phyloP scores from a whole-genome alignment of 2,329 filamentous ascomycete genomes.

The Sphaerulina populicola region DNA sequence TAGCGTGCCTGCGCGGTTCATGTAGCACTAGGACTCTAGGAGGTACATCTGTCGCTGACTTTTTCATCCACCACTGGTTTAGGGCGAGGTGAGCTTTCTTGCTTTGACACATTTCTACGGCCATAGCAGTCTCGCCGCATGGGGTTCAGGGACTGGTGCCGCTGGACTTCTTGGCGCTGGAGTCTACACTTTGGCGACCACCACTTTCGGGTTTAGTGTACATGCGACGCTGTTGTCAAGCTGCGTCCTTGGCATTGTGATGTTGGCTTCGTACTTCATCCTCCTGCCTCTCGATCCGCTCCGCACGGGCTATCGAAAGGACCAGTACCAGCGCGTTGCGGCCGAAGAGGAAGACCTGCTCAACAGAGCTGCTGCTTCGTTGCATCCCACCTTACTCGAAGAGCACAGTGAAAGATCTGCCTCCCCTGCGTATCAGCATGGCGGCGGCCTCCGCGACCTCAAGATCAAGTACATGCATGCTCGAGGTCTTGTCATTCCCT shows the following conservation, averaged over 20 bases:
- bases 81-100: conserved; percentile 81
- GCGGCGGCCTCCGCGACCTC: conserved; percentile 14
- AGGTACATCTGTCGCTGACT: too few relatives aligned
- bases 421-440: conserved; percentile 21
- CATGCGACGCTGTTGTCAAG: conserved; percentile 66
- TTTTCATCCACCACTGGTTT: too few relatives aligned
- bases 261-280: conserved; percentile 79
- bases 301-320: conserved; percentile 38
- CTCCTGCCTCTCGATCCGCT: conserved; percentile 65
- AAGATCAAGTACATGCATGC: conserved; percentile 47
- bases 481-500: conserved; percentile 30
- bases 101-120: conserved; percentile 92
- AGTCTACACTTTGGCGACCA: conserved; percentile 78
- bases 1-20: too few relatives aligned
- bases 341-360: conserved; percentile 38
- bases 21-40: too few relatives aligned
- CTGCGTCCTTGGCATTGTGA: conserved; percentile 68
- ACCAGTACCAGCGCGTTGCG: conserved; percentile 49
- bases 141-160: conserved; percentile 77
- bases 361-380: conserved; percentile 21
- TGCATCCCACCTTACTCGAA: conserved; percentile 28
- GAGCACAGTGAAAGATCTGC: conserved; percentile 25
- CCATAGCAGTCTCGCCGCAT: conserved; percentile 73
- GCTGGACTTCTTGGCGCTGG: conserved; percentile 64
- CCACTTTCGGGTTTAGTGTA: conserved; percentile 66